Evolutionary conservation across 108 stramenopile genomes (phyloP).

Genomic region (Skeletonema potamos): DNA sequence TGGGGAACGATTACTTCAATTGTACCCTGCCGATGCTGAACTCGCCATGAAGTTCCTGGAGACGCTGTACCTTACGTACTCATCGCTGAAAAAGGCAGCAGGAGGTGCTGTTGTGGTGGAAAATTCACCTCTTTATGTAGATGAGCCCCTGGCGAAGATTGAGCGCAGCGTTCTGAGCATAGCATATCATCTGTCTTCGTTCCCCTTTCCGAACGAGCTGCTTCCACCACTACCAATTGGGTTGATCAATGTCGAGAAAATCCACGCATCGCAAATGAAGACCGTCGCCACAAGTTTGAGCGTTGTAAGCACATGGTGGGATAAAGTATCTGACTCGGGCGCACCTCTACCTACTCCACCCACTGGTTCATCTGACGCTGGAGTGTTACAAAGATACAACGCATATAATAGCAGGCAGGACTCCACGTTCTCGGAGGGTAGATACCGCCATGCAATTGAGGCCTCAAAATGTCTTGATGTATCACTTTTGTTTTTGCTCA

Average conservation of each 20-base stretch:
- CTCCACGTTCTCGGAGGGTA: conserved; percentile 16
- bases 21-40: conserved; percentile 12
- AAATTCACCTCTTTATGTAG: not conserved
- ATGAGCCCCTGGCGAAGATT: conserved; percentile 8
- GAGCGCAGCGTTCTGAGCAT: conserved; percentile 30
- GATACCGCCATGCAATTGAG: conserved; percentile 22
- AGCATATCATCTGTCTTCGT: conserved; percentile 23
- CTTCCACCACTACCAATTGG: conserved; percentile 29
- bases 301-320: conserved; percentile 30
- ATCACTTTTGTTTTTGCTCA: conserved; percentile 23
- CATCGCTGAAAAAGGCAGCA: conserved; percentile 9
- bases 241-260: conserved; percentile 29
- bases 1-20: conserved; percentile 16
- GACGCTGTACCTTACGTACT: conserved; percentile 24
- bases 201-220: conserved; percentile 29
- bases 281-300: conserved; percentile 1
- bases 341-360: conserved; percentile 25
- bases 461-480: conserved; percentile 29
- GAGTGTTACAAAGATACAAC: not conserved
- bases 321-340: conserved; percentile 10
- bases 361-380: conserved; percentile 23
- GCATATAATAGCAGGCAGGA: not conserved
- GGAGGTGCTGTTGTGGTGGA: not conserved
- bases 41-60: conserved; percentile 10
- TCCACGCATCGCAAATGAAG: conserved; percentile 23